Conservation (phyloP, 441 rosid species). For the Gossypium laxum region DNA sequence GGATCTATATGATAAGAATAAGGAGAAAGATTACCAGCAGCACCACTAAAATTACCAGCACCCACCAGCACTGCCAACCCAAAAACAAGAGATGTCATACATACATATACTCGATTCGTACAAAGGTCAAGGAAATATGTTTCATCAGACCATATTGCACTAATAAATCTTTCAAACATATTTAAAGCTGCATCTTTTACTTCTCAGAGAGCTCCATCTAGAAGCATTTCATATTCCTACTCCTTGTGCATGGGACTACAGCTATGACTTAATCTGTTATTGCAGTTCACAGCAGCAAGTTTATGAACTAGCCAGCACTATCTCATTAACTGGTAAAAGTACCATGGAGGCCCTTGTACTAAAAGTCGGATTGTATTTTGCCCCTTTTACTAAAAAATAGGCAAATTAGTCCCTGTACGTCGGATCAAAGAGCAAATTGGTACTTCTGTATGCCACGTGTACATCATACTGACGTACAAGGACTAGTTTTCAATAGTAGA, state of each 20-base stretch:
- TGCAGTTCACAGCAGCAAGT: neutral
- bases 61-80: conserved; percentile 65
- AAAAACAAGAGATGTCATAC: neutral
- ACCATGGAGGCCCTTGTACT: neutral
- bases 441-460: neutral
- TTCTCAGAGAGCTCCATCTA: neutral
- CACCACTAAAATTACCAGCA: conserved; percentile 40
- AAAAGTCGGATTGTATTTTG: too few species aligned
- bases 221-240: neutral
- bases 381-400: too few species aligned
- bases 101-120: neutral
- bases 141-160: neutral
- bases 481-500: too few species aligned
- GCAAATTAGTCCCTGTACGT: neutral
- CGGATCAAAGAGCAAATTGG: neutral
- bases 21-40: conserved; percentile 36
- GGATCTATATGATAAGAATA: conserved; percentile 33
- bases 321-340: neutral
- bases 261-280: neutral
- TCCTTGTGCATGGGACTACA: neutral
- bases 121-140: neutral
- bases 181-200: neutral
- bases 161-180: neutral
- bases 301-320: neutral
- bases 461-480: too few species aligned